Evolutionary conservation across 257 asterid species (phyloP), one percentile per base, ranked within the genome.

Genomic region (Paraleonurus japonicus): DNA sequence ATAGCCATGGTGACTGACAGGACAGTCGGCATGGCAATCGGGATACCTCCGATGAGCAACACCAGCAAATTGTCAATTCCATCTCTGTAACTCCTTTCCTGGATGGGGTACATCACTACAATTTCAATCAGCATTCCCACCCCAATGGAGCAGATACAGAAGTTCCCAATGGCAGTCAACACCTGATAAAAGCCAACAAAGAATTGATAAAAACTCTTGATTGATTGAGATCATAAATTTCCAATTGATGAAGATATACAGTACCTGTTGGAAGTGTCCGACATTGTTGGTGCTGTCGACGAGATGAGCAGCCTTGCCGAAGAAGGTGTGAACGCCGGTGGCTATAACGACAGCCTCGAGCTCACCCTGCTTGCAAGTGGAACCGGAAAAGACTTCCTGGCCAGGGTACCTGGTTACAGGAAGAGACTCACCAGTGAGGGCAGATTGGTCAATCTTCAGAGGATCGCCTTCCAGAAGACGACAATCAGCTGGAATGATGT

Each of bases 301-400:
- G 58, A 90, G 97, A 74, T 92, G 98, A 27, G 98, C 98, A 66
- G 98, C 98, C 76, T 90, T 92, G 12, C 98, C 98, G 66, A 92
- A 92, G 84, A 92, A 92, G 80, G 97, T 88, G 75, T 92, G 92
- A n/a, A 92, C 93, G 13, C 98, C 98, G 0, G 97, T 92, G 79
- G 97, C 98, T 12, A 92, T 90, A 28, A 92, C 96, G 1, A 92
- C 85, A 2, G 98, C 96, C 79, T 92, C 96, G 10, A 92, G 74
- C 65, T 92, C 98, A 7, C 98, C 98, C 71, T 92, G 98, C 81
- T 92, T 92, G 78, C 96, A 87, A 27, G 98, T 92, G 70, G 98
- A 92, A 20, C 98, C 98, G 2, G 98, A 92, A 85, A 69, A 92
- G 11, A 92, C 96, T 55, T 70, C 95, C 7, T 87, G 84, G 0